Percentiles rank a stretch among this genome's conserved stretches.
Evolutionary conservation across 139 green algal species (phyloP).

Genomic region (Dunaliella sp.): DNA sequence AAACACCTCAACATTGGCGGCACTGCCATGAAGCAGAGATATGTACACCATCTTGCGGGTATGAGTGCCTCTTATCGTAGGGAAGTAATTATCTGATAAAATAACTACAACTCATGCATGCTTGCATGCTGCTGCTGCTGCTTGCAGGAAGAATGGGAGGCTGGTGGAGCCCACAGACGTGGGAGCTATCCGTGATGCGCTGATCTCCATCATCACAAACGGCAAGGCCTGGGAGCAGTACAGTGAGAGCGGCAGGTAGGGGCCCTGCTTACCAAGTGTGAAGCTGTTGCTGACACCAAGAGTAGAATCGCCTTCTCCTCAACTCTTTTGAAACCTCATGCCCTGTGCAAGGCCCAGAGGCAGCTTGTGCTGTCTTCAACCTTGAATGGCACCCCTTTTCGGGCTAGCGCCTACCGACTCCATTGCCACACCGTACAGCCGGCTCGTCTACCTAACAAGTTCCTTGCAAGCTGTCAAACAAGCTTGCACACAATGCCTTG

Average conservation of each 20-base stretch:
- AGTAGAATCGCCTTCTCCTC: no score
- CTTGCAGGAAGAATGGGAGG: constrained; percentile 68
- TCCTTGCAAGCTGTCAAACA: not conserved
- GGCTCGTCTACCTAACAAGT: not conserved
- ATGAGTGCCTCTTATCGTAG: not conserved
- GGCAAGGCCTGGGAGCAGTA: constrained; percentile 71
- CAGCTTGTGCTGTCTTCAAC: no score
- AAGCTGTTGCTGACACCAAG: no score
- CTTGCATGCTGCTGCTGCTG: no score
- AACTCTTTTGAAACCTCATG: no score
- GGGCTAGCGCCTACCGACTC: no score
- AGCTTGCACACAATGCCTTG: not conserved
- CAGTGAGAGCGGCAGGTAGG: constrained; percentile 51
- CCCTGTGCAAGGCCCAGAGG: no score
- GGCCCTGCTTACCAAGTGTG: no score
- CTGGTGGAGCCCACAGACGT: constrained; percentile 85
- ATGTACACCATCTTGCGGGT: no score
- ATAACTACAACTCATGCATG: not conserved
- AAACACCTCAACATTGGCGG: no score
- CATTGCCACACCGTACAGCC: not conserved
- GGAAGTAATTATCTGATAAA: not conserved
- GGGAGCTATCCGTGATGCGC: constrained; percentile 61
- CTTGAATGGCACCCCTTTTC: no score
- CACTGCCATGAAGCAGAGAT: no score
- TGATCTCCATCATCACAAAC: constrained; percentile 81